Conservation (phyloP, 108 stramenopile genomes). For the Epithemia pelagica region DNA sequence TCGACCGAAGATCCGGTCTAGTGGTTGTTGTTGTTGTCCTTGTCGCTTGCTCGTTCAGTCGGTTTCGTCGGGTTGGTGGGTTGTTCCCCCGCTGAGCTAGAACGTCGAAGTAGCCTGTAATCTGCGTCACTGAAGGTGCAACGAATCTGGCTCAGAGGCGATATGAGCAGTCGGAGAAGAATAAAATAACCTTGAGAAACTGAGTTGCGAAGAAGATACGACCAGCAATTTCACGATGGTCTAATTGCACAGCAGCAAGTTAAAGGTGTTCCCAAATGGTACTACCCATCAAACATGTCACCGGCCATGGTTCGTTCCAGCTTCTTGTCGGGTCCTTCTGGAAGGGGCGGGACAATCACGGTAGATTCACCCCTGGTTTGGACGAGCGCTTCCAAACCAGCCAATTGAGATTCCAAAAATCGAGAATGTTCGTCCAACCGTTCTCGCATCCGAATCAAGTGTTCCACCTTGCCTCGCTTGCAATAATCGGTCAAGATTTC, state of each 20-base stretch:
- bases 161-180: too few species aligned
- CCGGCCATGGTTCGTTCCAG: constrained; percentile 1
- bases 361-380: constrained; percentile 51
- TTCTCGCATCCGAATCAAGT: constrained; percentile 84
- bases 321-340: neutral
- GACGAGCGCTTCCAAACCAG: constrained; percentile 66
- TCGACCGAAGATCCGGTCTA: too few species aligned
- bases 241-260: neutral
- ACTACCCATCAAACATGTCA: neutral
- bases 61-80: too few species aligned
- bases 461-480: constrained; percentile 78
- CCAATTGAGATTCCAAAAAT: constrained; percentile 72
- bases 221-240: too few species aligned
- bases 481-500: constrained; percentile 78
- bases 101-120: too few species aligned
- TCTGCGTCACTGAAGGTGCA: too few species aligned
- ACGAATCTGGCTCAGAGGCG: too few species aligned
- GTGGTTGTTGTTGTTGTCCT: too few species aligned
- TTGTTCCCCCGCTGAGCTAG: too few species aligned
- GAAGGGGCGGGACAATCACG: constrained; percentile 26
- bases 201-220: too few species aligned
- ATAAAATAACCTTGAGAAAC: too few species aligned
- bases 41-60: too few species aligned
- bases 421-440: constrained; percentile 77
- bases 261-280: neutral